phyloP scores from a whole-genome alignment of 257 asterid genomes.

The Petunia secreta region DNA sequence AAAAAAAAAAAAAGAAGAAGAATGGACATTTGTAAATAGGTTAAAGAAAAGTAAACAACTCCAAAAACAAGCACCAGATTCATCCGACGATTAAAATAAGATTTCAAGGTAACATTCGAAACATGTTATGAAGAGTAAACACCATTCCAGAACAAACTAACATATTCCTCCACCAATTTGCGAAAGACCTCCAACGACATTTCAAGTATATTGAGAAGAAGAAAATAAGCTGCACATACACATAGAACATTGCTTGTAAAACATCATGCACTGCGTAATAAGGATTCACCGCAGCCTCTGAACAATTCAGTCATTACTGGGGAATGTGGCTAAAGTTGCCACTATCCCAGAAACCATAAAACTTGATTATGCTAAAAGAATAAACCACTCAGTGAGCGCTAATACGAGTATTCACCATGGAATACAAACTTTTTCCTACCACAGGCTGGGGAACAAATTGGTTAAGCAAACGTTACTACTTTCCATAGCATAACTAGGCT shows the following conservation, averaged over 20 bases:
- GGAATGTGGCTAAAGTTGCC: conserved; percentile 1
- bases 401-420: neutral
- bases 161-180: neutral
- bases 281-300: neutral
- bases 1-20: neutral
- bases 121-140: conserved; percentile 2
- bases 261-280: neutral
- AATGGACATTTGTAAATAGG: neutral
- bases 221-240: conserved; percentile 19
- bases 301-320: neutral
- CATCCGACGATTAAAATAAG: neutral
- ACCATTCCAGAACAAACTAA: conserved; percentile 7
- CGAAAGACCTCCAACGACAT: neutral
- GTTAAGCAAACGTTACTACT: neutral
- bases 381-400: neutral
- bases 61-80: neutral
- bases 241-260: conserved; percentile 1
- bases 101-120: neutral
- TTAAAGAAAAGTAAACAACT: neutral
- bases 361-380: neutral
- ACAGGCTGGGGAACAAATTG: neutral
- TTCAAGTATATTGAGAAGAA: neutral
- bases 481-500: neutral
- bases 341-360: neutral
- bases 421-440: neutral